Evolutionary conservation across 352 stramenopile genomes (phyloP).

Genomic region (Pythium volutum): DNA sequence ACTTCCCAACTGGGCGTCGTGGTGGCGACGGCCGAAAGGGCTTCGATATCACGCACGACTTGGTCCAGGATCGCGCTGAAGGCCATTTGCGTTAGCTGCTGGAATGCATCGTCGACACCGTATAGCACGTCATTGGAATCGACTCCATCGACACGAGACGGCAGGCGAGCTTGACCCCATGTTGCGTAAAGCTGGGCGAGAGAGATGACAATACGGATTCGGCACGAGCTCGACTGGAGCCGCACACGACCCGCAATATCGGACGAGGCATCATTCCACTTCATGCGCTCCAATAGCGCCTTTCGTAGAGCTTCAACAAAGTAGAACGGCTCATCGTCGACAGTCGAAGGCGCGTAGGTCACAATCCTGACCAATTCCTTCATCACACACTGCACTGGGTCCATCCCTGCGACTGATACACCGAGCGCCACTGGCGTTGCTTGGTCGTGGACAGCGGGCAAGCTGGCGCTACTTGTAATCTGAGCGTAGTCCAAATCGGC

Average conservation of each 20-base stretch:
- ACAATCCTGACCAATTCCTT: conserved; percentile 57
- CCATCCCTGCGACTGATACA: neutral
- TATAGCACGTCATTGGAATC: conserved; percentile 89
- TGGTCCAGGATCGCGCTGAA: conserved; percentile 58
- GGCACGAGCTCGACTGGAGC: conserved; percentile 21
- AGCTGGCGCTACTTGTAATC: neutral
- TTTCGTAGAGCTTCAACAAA: conserved; percentile 76
- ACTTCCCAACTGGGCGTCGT: neutral
- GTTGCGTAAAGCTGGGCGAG: conserved; percentile 55
- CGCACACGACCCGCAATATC: conserved; percentile 1
- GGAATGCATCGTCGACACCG: conserved; percentile 53
- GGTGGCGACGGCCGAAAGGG: neutral
- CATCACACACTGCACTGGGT: conserved; percentile 30
- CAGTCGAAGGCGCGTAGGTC: conserved; percentile 71
- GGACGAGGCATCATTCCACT: conserved; percentile 17
- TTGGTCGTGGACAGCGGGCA: neutral
- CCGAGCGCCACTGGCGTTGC: neutral
- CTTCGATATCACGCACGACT: conserved; percentile 46
- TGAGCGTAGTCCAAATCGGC: conserved; percentile 54
- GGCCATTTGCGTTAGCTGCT: conserved; percentile 37
- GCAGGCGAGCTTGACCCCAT: conserved; percentile 52
- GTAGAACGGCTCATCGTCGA: conserved; percentile 85
- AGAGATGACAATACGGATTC: conserved; percentile 41
- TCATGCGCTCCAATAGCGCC: conserved; percentile 58
- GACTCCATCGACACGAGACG: conserved; percentile 38